Evolutionary conservation across 805 yeast genomes (phyloP).

Genomic region (Kazachstania taianensis): DNA sequence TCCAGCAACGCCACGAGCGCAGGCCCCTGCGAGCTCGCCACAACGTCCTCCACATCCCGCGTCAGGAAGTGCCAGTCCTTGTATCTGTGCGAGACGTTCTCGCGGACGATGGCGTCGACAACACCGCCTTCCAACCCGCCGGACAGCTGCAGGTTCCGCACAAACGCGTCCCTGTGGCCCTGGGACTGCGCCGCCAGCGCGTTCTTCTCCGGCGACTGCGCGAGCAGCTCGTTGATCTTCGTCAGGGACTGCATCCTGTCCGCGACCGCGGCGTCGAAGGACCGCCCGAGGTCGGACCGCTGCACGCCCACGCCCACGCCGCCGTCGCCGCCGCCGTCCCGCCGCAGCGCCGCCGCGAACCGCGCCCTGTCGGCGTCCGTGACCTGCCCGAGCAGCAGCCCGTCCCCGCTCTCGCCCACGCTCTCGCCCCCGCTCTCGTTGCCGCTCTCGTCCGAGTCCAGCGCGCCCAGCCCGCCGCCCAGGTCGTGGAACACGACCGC

Average conservation of each 20-base stretch:
- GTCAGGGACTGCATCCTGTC: slow-evolving; percentile 8
- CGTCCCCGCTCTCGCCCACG: neutral
- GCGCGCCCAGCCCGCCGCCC: no score
- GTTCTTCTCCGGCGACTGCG: neutral
- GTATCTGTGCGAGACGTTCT: slow-evolving; percentile 15
- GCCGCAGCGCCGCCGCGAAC: neutral
- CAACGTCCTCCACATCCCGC: slow-evolving; percentile 3
- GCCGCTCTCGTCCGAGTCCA: no score
- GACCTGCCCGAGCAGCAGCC: neutral
- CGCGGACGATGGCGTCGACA: slow-evolving; percentile 15
- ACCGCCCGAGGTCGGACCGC: slow-evolving; percentile 15
- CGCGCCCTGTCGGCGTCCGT: neutral
- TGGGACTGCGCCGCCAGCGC: no score
- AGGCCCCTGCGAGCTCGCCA: neutral
- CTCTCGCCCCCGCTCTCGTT: neutral
- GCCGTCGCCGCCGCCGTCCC: neutral
- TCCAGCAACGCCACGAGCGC: slow-evolving; percentile 5
- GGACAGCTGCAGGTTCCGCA: no score
- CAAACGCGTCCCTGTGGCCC: no score
- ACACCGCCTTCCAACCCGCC: no score
- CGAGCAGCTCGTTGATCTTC: neutral
- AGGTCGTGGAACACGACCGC: neutral
- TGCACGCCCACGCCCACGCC: slow-evolving; percentile 5
- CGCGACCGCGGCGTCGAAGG: slow-evolving; percentile 13
- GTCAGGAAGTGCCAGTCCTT: slow-evolving; percentile 24